Percentiles rank a stretch among this genome's conserved stretches.
These are phyloP conservation scores for Vanilla planifolia DNA, from an alignment of 106 monocot species.

Conservation along the genomic window DNA sequence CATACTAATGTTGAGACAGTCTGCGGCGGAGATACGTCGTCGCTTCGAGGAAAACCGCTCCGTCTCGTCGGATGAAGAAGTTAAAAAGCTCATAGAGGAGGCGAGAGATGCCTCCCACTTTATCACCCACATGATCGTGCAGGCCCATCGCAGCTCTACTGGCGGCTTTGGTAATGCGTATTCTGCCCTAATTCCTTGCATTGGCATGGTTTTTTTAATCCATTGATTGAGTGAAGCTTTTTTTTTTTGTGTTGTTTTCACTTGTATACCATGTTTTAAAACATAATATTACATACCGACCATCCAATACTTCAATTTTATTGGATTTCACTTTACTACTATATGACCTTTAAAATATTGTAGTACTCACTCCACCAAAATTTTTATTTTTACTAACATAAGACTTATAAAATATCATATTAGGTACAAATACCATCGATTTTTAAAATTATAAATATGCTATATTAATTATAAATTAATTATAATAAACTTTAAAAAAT, in stretches of 20 bases:
- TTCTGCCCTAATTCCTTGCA: not conserved
- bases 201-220: not conserved
- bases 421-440: too few relatives aligned
- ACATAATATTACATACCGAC: too few relatives aligned
- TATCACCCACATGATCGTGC: slow-evolving; percentile 85
- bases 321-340: too few relatives aligned
- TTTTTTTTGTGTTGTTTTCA: not conserved
- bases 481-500: too few relatives aligned
- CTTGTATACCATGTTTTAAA: too few relatives aligned
- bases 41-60: slow-evolving; percentile 74
- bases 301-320: too few relatives aligned
- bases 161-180: slow-evolving; percentile 53
- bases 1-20: slow-evolving; percentile 56
- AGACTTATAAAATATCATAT: too few relatives aligned
- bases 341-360: too few relatives aligned
- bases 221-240: not conserved
- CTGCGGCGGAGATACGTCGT: slow-evolving; percentile 71
- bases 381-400: too few relatives aligned
- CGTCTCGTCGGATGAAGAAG: slow-evolving; percentile 41
- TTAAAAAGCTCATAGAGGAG: slow-evolving; percentile 48
- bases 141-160: slow-evolving; percentile 49
- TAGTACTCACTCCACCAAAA: too few relatives aligned
- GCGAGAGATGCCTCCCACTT: slow-evolving; percentile 84
- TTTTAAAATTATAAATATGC: too few relatives aligned
- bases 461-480: too few relatives aligned